phyloP scores from a whole-genome alignment of 1,284 basidiomycete species.

The Fomitopsis pinicola region DNA sequence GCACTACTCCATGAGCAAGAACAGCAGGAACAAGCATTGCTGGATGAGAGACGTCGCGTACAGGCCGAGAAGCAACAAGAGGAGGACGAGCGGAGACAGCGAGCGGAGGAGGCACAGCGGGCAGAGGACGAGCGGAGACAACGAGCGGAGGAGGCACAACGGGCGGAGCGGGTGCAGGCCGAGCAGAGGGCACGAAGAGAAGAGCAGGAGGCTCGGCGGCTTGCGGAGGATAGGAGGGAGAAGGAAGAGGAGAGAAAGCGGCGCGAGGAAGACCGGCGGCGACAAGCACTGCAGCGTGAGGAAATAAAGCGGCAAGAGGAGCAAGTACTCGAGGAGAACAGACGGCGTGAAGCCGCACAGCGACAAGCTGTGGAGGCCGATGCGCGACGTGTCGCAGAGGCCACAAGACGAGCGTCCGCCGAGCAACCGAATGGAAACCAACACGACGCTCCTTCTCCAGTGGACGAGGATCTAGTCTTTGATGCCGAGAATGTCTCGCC shows the following conservation, averaged over 20 bases:
- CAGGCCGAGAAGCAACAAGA: neutral
- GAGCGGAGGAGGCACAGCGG: neutral
- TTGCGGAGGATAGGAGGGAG: conserved; percentile 20
- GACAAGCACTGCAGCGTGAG: conserved; percentile 10
- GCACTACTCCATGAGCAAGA: too few relatives aligned
- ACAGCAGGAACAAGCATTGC: too few relatives aligned
- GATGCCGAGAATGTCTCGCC: neutral
- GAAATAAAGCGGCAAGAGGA: conserved; percentile 11
- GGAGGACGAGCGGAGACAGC: neutral
- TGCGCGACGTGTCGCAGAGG: neutral
- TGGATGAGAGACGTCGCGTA: neutral
- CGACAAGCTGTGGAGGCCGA: conserved; percentile 8
- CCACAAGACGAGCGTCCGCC: neutral
- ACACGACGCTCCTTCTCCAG: neutral
- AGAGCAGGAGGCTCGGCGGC: conserved; percentile 8
- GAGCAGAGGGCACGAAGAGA: neutral
- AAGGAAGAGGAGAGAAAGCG: conserved; percentile 24
- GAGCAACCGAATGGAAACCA: neutral
- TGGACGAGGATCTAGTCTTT: conserved; percentile 4
- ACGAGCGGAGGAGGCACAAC: neutral
- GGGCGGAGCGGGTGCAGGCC: neutral
- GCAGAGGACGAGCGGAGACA: neutral
- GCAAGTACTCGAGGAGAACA: conserved; percentile 7
- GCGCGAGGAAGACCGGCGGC: conserved; percentile 15
- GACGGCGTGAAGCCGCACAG: neutral